Evolutionary conservation across 352 stramenopile species (phyloP).

Genomic region (Phytopythium mirpurense): DNA sequence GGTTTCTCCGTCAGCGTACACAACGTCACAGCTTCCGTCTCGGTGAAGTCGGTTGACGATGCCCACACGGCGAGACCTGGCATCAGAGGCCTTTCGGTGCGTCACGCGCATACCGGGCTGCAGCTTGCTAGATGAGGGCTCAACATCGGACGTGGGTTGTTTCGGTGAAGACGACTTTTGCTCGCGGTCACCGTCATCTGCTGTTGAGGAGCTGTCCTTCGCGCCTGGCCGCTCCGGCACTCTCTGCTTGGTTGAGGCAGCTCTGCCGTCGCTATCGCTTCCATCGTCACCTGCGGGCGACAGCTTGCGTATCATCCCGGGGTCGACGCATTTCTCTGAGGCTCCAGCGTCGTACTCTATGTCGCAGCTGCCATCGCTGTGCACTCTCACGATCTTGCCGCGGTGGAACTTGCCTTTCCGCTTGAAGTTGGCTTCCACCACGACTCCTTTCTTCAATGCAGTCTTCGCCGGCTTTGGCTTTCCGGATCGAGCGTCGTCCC

Average conservation of each 20-base stretch:
- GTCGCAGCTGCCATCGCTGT: slow-evolving; percentile 23
- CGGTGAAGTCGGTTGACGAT: slow-evolving; percentile 32
- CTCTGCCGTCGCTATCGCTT: not conserved
- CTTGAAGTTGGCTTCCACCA: slow-evolving; percentile 32
- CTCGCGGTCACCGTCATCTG: not conserved
- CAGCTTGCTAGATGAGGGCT: slow-evolving; percentile 7
- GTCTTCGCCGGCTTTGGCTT: slow-evolving; percentile 2
- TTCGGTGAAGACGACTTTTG: not conserved
- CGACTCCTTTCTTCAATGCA: slow-evolving; percentile 16
- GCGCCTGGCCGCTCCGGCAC: slow-evolving; percentile 1
- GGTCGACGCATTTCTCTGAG: slow-evolving; percentile 17
- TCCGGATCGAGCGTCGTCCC: slow-evolving; percentile 4
- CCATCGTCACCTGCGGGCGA: slow-evolving; percentile 5
- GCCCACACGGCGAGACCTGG: slow-evolving; percentile 22
- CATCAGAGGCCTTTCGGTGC: slow-evolving; percentile 26
- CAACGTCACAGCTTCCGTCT: slow-evolving; percentile 55
- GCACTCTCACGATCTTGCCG: slow-evolving; percentile 19
- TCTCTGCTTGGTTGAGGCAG: not conserved
- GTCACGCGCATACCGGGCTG: slow-evolving; percentile 31
- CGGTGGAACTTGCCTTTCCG: slow-evolving; percentile 29
- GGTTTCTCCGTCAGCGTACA: slow-evolving; percentile 50
- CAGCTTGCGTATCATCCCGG: slow-evolving; percentile 2
- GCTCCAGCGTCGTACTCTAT: slow-evolving; percentile 30
- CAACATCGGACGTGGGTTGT: not conserved
- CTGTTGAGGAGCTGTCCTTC: slow-evolving; percentile 12